These are phyloP conservation scores for Benincasa hispida DNA, from an alignment of 306 rosid species.

Conservation along the genomic window DNA sequence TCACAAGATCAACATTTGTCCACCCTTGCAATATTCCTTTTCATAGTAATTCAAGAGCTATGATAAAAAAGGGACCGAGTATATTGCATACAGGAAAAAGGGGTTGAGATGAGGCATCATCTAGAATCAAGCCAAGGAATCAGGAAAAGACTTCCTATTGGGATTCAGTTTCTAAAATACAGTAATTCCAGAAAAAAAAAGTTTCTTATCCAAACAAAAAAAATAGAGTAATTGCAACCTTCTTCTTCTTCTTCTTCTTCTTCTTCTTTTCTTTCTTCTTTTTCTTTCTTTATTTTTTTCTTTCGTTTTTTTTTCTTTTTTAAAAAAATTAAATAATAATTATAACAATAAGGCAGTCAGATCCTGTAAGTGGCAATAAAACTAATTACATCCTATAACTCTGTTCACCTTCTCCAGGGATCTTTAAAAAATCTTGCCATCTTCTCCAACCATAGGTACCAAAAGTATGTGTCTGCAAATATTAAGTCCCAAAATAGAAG, in stretches of 20 bases:
- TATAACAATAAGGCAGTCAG: not conserved
- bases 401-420: not conserved
- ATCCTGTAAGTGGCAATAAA: not conserved
- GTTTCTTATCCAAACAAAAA: too few relatives aligned
- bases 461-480: not conserved
- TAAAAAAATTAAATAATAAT: too few relatives aligned
- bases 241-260: too few relatives aligned
- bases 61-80: not conserved
- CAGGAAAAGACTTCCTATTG: not conserved
- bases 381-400: not conserved
- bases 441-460: not conserved
- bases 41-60: not conserved
- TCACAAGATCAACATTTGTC: not conserved
- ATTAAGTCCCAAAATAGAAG: not conserved
- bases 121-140: not conserved
- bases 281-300: too few relatives aligned
- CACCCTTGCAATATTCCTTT: not conserved
- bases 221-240: too few relatives aligned
- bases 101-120: not conserved
- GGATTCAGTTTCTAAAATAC: not conserved
- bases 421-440: not conserved
- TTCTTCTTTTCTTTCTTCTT: too few relatives aligned
- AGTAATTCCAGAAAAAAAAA: not conserved
- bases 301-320: too few relatives aligned
- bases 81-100: not conserved